Evolutionary conservation across 768 basidiomycete species (phyloP).

Genomic region (Lactifluus echinatus): DNA sequence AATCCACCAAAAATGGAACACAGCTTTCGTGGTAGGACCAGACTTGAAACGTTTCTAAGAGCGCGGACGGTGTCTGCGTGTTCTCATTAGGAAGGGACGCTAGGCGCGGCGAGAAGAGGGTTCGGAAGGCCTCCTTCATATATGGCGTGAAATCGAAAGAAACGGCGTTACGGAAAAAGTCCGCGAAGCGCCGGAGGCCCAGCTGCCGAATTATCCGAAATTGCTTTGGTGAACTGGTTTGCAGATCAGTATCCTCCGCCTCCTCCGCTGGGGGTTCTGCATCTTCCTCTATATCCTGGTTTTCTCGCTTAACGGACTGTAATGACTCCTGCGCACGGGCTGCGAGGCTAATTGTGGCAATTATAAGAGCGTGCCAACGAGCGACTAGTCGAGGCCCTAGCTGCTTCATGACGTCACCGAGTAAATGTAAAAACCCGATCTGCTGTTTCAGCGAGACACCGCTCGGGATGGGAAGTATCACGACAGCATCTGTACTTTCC

Average conservation of each 20-base stretch:
- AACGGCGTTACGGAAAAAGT: slow-evolving; percentile 75
- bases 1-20: slow-evolving; percentile 56
- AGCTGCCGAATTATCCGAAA: slow-evolving; percentile 66
- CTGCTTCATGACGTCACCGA: slow-evolving; percentile 77
- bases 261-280: slow-evolving; percentile 14
- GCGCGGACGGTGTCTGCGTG: slow-evolving; percentile 81
- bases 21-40: slow-evolving; percentile 60
- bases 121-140: slow-evolving; percentile 53
- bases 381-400: slow-evolving; percentile 61
- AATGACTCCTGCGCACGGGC: slow-evolving; percentile 56
- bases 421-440: slow-evolving; percentile 74
- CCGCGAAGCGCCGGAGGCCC: slow-evolving; percentile 77
- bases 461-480: slow-evolving; percentile 24
- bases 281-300: slow-evolving; percentile 29
- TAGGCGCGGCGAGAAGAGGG: slow-evolving; percentile 79
- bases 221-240: slow-evolving; percentile 10
- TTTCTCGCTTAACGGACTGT: slow-evolving; percentile 27
- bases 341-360: slow-evolving; percentile 56
- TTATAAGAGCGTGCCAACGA: slow-evolving; percentile 72
- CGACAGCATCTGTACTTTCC: slow-evolving; percentile 19
- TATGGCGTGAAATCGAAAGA: slow-evolving; percentile 69
- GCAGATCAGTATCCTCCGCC: slow-evolving; percentile 29
- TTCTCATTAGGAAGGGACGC: slow-evolving; percentile 71
- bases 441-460: slow-evolving; percentile 54
- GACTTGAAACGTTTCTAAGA: slow-evolving; percentile 75